Base-by-base conservation (phyloP, 164 flowering plant species). In the Kalanchoe fedtschenkoi region DNA sequence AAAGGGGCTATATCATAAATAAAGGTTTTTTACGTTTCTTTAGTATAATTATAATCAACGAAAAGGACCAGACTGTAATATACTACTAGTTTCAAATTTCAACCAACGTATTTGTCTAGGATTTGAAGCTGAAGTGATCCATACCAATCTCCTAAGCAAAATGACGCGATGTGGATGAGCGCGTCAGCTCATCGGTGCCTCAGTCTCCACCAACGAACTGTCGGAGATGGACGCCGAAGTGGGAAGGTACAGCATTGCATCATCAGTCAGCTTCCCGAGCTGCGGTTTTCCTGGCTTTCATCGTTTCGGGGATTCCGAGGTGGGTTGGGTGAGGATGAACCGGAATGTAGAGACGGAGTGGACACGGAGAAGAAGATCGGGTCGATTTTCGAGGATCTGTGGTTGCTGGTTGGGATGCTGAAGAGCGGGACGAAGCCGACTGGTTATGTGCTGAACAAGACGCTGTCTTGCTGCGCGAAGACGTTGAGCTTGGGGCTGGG, bases 391-490 rank as follows among this genome's bases (percentile, higher is more conserved):
- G 17, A 1, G 11, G 56, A 51, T 51, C 13, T 51, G 30, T 30
- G 56, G 56, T 9, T 51, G 22, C 13, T 51, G 16, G 32, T 51
- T 10, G 56, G 32, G 56, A 10, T 51, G 32, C 26, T 51, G 28
- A 51, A 32, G 17, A 51, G 26, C 10, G 56, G 56, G 32, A 3
- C 56, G 32, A 51, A 51, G 56, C 56, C 30, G 28, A 51, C 56
- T 2, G 56, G 56, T 30, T 51, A 51, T 51, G 56, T 51, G 56
- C 56, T 51, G 5, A 51, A 51, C 56, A 70, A 70, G 51, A 26
- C 72, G 26, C 41, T 77, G 17, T 68, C 80, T 4, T 35, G 62
- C 33, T 77, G 78, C 34, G 75, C 86, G 1, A 73, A 66, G 43
- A 63, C 57, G n/a, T n/a, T n/a, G n/a, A n/a, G n/a, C n/a, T n/a